Percentiles rank a stretch among this genome's conserved stretches.
phyloP scores from a whole-genome alignment of 2,329 filamentous ascomycete genomes.

The Moelleriella libera region DNA sequence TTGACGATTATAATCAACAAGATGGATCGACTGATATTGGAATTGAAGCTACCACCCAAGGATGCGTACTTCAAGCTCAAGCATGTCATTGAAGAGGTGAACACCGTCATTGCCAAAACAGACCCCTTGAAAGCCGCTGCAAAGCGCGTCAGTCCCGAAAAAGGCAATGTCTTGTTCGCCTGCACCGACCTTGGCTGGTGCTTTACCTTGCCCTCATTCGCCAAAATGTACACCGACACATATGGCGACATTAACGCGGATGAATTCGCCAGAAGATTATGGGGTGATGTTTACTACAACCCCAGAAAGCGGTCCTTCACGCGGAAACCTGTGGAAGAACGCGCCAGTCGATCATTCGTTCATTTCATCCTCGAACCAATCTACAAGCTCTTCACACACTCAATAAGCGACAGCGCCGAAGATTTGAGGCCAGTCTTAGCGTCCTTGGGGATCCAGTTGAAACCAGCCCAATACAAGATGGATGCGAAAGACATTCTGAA shows the following conservation, averaged over 20 bases:
- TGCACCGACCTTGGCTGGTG: constrained; percentile 93
- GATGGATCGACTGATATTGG: constrained; percentile 87
- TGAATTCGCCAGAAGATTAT: constrained; percentile 75
- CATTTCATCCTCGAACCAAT: constrained; percentile 93
- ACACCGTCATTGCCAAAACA: constrained; percentile 83
- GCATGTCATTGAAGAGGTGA: constrained; percentile 96
- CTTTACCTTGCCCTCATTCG: constrained; percentile 86
- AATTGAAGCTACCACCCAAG: constrained; percentile 83
- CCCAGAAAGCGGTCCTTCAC: constrained; percentile 82
- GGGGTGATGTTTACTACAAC: constrained; percentile 97
- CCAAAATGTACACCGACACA: constrained; percentile 87
- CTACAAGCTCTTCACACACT: constrained; percentile 94
- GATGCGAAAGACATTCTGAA: constrained; percentile 84
- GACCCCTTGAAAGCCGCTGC: constrained; percentile 68
- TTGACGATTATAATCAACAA: constrained; percentile 91
- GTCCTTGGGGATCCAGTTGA: constrained; percentile 69
- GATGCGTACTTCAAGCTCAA: constrained; percentile 99
- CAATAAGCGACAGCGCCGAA: constrained; percentile 78
- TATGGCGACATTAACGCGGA: constrained; percentile 69
- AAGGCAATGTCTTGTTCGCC: constrained; percentile 95
- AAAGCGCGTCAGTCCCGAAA: constrained; percentile 80
- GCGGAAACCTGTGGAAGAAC: constrained; percentile 69
- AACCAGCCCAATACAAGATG: constrained; percentile 81
- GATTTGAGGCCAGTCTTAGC: constrained; percentile 69
- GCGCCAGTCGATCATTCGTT: constrained; percentile 75